Base-by-base conservation (phyloP, 2,329 filamentous ascomycete species). In the Didymellaceae sp. region DNA sequence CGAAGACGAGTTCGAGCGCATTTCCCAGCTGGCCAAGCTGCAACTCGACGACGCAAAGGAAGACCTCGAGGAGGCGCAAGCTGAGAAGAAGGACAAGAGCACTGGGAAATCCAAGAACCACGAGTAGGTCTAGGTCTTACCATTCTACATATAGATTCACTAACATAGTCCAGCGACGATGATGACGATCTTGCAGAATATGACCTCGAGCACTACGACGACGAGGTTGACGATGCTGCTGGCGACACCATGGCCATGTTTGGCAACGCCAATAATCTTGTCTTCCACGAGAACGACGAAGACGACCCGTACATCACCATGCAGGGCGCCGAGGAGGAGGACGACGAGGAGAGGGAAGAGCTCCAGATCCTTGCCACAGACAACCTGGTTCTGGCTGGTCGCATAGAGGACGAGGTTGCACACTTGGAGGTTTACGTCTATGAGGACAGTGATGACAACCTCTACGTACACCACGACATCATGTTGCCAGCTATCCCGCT, bases 401-500 rank as follows among this genome's bases (percentile, higher is more conserved):
- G 96, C 77, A 88, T 97, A 42, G 94, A 99, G 75, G 94, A 99
- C 65, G 94, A 99, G 72, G 87, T 99, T 54, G 93, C 94, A 14
- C 93, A 97, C 74, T 81, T 99, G 20, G 94, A 99, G 74, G 89
- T 97, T 16, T 97, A 97, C 68, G 91, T 99, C 21, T 99, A 97
- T 76, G 94, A 99, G 74, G 94, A 97, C 65, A 86, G 86, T 55
- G 89, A 87, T 34, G 94, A 97, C 76, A 99, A 99, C 72, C 86
- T 99, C 54, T 99, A 99, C 74, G 93, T 99, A 18, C 94, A 99
- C 78, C 94, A 99, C 82, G 94, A 99, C 75, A 96, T 99, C 65
- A 97, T 99, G 93, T 83, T 99, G 47, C 94, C 94, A 24, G 93
- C 93, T 18, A 96, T 99, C 68, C 94, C 94, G 9, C 85, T 99